These are phyloP conservation scores for Trametes cingulata DNA, from an alignment of 768 basidiomycete species.

Conservation along the genomic window DNA sequence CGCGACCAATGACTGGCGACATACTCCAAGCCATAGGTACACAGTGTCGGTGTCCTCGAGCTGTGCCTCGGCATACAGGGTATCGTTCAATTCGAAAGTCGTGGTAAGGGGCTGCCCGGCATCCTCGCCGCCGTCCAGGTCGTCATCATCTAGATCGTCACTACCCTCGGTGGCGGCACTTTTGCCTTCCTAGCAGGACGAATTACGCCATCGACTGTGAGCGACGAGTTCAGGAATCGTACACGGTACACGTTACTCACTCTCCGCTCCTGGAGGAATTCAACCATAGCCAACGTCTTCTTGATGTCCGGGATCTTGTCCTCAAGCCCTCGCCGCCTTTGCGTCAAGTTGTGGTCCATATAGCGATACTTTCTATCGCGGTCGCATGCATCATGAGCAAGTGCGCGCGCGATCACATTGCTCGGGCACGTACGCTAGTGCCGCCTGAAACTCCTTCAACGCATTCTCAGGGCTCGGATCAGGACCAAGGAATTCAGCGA, in stretches of 20 bases:
- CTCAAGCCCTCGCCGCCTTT: slow-evolving; percentile 76
- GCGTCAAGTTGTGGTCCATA: slow-evolving; percentile 87
- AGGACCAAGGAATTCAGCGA: slow-evolving; percentile 80
- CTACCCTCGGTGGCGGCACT: slow-evolving; percentile 43
- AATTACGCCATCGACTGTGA: not conserved
- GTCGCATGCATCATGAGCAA: not conserved
- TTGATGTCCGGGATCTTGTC: slow-evolving; percentile 97
- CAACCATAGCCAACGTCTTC: slow-evolving; percentile 90
- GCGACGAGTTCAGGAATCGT: no score
- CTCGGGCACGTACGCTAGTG: slow-evolving; percentile 74
- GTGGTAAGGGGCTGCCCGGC: slow-evolving; percentile 64
- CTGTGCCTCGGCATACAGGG: slow-evolving; percentile 89
- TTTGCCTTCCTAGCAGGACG: slow-evolving; percentile 57
- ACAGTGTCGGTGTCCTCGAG: slow-evolving; percentile 87
- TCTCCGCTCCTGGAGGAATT: slow-evolving; percentile 70
- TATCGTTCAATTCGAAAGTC: slow-evolving; percentile 95
- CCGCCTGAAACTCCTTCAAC: slow-evolving; percentile 85
- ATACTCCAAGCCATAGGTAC: slow-evolving; percentile 93
- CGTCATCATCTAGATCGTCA: slow-evolving; percentile 46
- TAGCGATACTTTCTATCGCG: slow-evolving; percentile 90
- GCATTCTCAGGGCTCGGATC: slow-evolving; percentile 77
- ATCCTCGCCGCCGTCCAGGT: slow-evolving; percentile 52
- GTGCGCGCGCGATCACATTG: not conserved
- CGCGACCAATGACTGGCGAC: slow-evolving; percentile 30
- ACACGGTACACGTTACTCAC: slow-evolving; percentile 37